Evolutionary conservation across 1,284 basidiomycete genomes (phyloP), one percentile per base, ranked within the genome.

Genomic region (Laetiporus sulphureus): DNA sequence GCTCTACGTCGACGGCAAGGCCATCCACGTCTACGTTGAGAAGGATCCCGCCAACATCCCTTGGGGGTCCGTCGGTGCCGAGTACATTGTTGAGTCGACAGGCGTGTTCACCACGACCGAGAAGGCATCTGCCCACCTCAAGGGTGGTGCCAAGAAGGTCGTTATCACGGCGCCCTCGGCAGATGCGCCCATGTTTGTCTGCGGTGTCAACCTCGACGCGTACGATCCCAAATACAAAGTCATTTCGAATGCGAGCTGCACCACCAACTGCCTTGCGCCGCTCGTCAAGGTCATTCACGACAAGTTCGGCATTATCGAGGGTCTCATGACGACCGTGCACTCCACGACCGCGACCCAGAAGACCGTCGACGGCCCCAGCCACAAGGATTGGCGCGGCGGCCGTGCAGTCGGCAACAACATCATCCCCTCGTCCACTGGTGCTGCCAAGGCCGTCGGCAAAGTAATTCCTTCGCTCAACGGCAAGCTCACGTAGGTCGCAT

Each of bases 101-200:
- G 95, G 96, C 86, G 95, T 99, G 66, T 99, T 99, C 81, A 99
- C 95, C 67, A 97, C 95, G 62, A 81, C 65, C 50, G 86, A 88
- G 12, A 88, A 88, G 83, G 95, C 96, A 47, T 76, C 76, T 42
- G 83, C 82, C 56, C 95, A 99, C 76, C 76, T 99, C 72, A 94
- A 96, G 73, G 95, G 96, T 62, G 96, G 96, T 67, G 95, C 96
- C 66, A 98, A 99, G 85, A 99, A 98, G 79, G 95, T 99, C 64
- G 78, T 99, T 74, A 99, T 99, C 79, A 97, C 95, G 55, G 96
- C 95, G 44, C 95, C 95, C 57, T 99, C 96, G 21, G 83, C 93
- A 42, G 96, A 99, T 68, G 96, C 95, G 20, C 95, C 95, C 58
- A 99, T 99, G 95, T 91, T 83, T 67, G 90, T 93, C 49, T 79